Base-by-base conservation (phyloP, 805 yeast genomes). In the Torulaspora gathmanii region DNA sequence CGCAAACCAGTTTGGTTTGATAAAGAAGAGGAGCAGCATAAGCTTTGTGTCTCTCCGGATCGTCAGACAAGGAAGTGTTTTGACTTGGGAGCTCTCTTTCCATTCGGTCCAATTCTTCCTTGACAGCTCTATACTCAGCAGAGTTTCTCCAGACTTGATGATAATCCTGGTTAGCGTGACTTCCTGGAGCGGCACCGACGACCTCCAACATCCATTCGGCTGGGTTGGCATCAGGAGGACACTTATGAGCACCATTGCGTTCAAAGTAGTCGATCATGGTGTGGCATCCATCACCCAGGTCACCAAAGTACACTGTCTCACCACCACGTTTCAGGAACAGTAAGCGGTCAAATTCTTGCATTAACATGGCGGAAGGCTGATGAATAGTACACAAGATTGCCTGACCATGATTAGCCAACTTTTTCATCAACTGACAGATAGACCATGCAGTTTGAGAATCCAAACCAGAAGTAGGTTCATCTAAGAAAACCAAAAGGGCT, bases 171-270 rank as follows among this genome's bases (percentile, higher is more conserved):
- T 72, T 71, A 15, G 88, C 85, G 54, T 79, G 82, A 28, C 86
- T 78, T 42, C 88, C 89, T 5, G 89, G 89, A 28, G 89, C 88
- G 43, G 89, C 89, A 57, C 90, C 89, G 56, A 83, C 83, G 51
- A 82, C 85, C 51, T 84, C 84, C 66, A 88, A 71, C 95, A 88
- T 88, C 93, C 95, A 88, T 69, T 87, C 95, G 11, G 90, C 91
- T 26, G 91, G 93, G 53, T 85, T 85, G 4, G 86, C 88, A 33
- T 72, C 71, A 5, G 71, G 68, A 16, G 90, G 89, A 68, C 90
- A 84, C 44, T 70, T 69, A 20, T 72, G 75, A 33, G 89, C 78
- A 43, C 88, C 89, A 52, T 82, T 64, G 4, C 63, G 60, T 62
- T 83, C 88, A 56, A 84, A 83, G 60, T 83, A 83, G 41, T 75